These are phyloP conservation scores for Durusdinium trenchii DNA, from an alignment of 73 alveolate species.

Conservation along the genomic window DNA sequence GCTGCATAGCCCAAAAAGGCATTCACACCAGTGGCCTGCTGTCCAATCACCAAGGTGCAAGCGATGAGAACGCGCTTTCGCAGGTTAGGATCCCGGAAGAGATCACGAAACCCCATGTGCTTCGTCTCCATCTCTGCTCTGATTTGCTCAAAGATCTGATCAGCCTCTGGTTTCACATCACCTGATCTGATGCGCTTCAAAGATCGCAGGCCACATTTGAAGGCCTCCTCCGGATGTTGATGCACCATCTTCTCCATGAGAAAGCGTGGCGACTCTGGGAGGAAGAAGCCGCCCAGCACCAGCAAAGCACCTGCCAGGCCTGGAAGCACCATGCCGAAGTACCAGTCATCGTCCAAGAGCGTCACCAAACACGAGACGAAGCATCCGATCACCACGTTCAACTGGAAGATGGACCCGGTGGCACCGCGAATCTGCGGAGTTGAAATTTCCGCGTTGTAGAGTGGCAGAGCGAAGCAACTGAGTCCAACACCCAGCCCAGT, in stretches of 20 bases:
- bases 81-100: slow-evolving; percentile 18
- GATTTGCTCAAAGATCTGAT: slow-evolving; percentile 66
- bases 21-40: slow-evolving; percentile 76
- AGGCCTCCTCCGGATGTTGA: not conserved
- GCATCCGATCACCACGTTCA: slow-evolving; percentile 39
- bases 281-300: slow-evolving; percentile 37
- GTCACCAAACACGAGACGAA: slow-evolving; percentile 43
- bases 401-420: slow-evolving; percentile 41
- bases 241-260: slow-evolving; percentile 1
- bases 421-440: slow-evolving; percentile 28
- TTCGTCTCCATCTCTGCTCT: slow-evolving; percentile 44
- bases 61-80: not conserved
- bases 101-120: slow-evolving; percentile 47
- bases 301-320: slow-evolving; percentile 80
- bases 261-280: slow-evolving; percentile 88
- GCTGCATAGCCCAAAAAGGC: slow-evolving; percentile 93
- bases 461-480: slow-evolving; percentile 53
- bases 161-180: slow-evolving; percentile 34
- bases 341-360: slow-evolving; percentile 71
- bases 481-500: slow-evolving; percentile 32
- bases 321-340: slow-evolving; percentile 76
- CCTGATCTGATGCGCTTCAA: slow-evolving; percentile 19
- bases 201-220: not conserved
- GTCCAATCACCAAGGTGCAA: slow-evolving; percentile 52
- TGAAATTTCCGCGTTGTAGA: slow-evolving; percentile 44